phyloP scores from a whole-genome alignment of 768 basidiomycete species.

The Kondoa subrosea region DNA sequence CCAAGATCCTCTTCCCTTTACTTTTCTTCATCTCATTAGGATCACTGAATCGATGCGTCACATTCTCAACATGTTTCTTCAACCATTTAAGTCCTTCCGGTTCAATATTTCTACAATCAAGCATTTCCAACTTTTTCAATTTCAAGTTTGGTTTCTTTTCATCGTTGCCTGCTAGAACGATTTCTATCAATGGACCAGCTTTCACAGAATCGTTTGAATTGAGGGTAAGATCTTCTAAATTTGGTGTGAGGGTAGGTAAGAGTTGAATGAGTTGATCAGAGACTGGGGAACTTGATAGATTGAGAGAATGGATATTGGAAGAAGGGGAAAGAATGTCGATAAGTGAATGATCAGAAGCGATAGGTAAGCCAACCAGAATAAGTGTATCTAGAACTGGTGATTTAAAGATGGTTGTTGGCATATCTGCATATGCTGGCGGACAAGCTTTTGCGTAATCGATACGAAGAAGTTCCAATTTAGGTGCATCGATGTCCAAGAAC shows the following conservation, averaged over 20 bases:
- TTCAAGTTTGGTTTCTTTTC: neutral
- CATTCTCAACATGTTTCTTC: neutral
- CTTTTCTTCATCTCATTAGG: neutral
- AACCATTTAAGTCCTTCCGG: neutral
- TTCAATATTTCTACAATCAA: neutral
- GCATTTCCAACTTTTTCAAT: neutral
- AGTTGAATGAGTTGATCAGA: neutral
- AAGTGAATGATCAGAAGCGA: neutral
- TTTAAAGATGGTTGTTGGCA: neutral
- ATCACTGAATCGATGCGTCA: neutral
- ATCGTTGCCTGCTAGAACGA: neutral
- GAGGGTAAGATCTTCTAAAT: neutral
- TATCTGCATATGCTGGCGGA: neutral
- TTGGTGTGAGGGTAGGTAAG: neutral
- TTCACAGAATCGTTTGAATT: neutral
- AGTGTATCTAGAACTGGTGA: neutral
- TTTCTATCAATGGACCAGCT: neutral
- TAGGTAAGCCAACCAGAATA: neutral
- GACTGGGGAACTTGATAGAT: neutral
- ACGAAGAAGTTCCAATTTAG: neutral
- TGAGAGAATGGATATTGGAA: neutral
- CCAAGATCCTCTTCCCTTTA: neutral
- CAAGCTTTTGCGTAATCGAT: neutral
- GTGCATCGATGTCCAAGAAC: neutral
- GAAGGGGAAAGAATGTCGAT: neutral